Conservation (phyloP, 2,329 filamentous ascomycete genomes). For the Aspergillus amoenus region DNA sequence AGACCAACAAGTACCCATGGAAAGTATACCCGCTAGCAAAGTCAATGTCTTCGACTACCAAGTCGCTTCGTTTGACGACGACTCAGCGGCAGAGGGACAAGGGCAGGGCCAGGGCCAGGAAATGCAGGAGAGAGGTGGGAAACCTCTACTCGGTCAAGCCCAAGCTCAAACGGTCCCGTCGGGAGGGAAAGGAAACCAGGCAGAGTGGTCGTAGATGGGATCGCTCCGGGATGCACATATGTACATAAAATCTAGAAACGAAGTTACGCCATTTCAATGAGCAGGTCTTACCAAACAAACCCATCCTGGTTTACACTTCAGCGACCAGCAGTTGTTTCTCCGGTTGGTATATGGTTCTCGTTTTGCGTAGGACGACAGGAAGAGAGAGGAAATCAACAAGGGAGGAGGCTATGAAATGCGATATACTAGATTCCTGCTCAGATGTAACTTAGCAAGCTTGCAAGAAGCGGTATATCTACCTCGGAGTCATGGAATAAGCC, state of each 20-base stretch:
- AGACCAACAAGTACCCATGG: background rate
- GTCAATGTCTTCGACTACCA: conserved; percentile 43
- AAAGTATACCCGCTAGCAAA: conserved; percentile 13
- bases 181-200: too few species aligned
- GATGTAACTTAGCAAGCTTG: too few species aligned
- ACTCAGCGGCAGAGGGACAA: conserved; percentile 19
- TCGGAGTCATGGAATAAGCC: too few species aligned
- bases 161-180: background rate
- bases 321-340: too few species aligned
- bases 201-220: background rate
- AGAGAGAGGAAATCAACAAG: too few species aligned
- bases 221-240: background rate
- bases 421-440: too few species aligned
- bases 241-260: background rate
- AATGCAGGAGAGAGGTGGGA: conserved; percentile 39
- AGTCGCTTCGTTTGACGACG: conserved; percentile 37
- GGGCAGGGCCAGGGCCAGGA: conserved; percentile 24
- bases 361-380: too few species aligned
- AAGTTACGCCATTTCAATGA: background rate
- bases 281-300: too few species aligned
- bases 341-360: too few species aligned
- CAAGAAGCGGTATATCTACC: too few species aligned
- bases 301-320: too few species aligned
- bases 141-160: conserved; percentile 21
- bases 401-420: too few species aligned